Evolutionary conservation across 768 basidiomycete genomes (phyloP).

Genomic region (Lentinula guzmanii): DNA sequence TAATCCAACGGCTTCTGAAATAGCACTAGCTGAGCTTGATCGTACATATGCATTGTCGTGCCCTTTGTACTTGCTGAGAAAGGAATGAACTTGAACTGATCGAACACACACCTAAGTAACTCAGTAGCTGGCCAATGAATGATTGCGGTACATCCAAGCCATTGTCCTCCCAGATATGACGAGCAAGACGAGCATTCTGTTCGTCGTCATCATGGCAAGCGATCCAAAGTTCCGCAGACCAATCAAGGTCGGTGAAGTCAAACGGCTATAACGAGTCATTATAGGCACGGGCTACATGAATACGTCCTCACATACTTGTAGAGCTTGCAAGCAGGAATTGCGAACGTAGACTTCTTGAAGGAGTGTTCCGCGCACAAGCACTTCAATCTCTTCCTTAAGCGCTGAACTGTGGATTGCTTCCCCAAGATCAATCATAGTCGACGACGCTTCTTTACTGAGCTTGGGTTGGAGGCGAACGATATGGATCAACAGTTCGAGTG

Average conservation of each 20-base stretch:
- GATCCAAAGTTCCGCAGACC: constrained; percentile 85
- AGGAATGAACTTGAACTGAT: neutral
- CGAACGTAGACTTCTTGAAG: constrained; percentile 85
- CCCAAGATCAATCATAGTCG: constrained; percentile 73
- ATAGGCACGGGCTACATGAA: neutral
- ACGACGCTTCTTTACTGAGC: constrained; percentile 78
- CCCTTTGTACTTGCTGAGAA: constrained; percentile 32
- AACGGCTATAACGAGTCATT: constrained; percentile 54
- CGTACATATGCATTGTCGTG: constrained; percentile 82
- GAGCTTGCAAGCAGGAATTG: constrained; percentile 82
- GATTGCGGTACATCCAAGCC: constrained; percentile 79
- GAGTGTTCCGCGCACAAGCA: constrained; percentile 69
- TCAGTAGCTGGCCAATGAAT: constrained; percentile 51
- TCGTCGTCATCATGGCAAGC: constrained; percentile 83
- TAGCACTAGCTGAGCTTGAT: constrained; percentile 58
- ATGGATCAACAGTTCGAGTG: constrained; percentile 64
- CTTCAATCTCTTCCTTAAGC: constrained; percentile 52
- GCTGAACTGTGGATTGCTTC: constrained; percentile 70
- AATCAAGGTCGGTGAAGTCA: constrained; percentile 91
- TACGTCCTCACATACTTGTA: constrained; percentile 52
- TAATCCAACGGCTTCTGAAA: constrained; percentile 71
- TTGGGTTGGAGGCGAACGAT: constrained; percentile 74
- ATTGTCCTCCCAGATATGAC: constrained; percentile 91
- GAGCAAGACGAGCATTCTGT: constrained; percentile 79
- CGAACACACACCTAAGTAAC: constrained; percentile 58